A percentile compares a stretch with the other conserved stretches of the same genome.
Evolutionary conservation across 352 stramenopile species (phyloP).

Genomic region (Phytophthora rubi): DNA sequence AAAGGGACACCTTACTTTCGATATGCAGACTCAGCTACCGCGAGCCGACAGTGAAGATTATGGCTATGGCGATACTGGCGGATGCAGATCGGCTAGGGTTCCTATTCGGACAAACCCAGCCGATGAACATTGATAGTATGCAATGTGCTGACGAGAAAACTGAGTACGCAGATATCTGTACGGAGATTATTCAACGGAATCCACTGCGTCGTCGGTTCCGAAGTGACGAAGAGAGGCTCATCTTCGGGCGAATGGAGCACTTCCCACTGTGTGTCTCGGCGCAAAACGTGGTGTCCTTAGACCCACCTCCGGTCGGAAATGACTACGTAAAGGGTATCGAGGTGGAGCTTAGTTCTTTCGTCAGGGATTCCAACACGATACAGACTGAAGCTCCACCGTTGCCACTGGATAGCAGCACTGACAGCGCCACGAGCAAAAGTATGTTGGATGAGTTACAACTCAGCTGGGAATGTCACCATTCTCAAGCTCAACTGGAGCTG

Average conservation of each 20-base stretch:
- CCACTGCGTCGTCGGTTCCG: constrained; percentile 31
- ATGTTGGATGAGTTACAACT: constrained; percentile 51
- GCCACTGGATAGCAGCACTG: constrained; percentile 26
- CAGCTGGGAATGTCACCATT: constrained; percentile 54
- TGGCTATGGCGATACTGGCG: constrained; percentile 33
- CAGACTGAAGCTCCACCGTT: constrained; percentile 12
- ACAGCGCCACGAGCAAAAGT: constrained; percentile 35
- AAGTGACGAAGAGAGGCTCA: constrained; percentile 22
- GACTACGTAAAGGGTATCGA: constrained; percentile 32
- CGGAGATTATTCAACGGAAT: constrained; percentile 19
- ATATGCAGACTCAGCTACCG: constrained; percentile 42
- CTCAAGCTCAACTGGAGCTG: constrained; percentile 19
- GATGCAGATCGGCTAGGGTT: constrained; percentile 42
- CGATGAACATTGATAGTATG: constrained; percentile 2
- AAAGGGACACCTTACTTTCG: constrained; percentile 31
- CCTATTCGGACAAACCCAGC: not conserved
- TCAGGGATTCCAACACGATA: not conserved
- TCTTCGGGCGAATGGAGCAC: constrained; percentile 18
- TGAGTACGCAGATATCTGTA: constrained; percentile 31
- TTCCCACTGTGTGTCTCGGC: not conserved
- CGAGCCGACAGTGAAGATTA: constrained; percentile 47
- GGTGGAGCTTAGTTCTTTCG: constrained; percentile 19
- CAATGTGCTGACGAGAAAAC: constrained; percentile 17
- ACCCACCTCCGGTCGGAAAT: constrained; percentile 10
- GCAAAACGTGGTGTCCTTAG: constrained; percentile 12